Conservation (phyloP, 352 stramenopile genomes). For the Halophytophthora polymorphica region DNA sequence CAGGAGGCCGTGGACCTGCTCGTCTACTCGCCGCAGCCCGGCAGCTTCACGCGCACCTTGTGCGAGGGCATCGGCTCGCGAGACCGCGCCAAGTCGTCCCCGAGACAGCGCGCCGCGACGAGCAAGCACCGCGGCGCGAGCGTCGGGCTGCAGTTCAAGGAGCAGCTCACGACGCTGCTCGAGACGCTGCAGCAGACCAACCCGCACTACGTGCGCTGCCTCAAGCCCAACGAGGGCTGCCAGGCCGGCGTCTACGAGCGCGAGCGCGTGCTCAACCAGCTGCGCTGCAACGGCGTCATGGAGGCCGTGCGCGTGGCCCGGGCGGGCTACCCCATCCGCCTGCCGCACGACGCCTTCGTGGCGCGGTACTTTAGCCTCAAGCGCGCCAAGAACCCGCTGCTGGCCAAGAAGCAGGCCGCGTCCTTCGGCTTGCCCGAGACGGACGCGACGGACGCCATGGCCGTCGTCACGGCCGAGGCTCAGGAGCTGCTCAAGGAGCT, state of each 20-base stretch:
- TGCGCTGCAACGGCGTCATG: slow-evolving; percentile 85
- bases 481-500: slow-evolving; percentile 84
- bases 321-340: slow-evolving; percentile 78
- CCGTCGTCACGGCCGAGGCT: slow-evolving; percentile 42
- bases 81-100: slow-evolving; percentile 47
- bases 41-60: slow-evolving; percentile 68
- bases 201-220: slow-evolving; percentile 86
- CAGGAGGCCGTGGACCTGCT: slow-evolving; percentile 82
- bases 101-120: slow-evolving; percentile 46
- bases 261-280: slow-evolving; percentile 76
- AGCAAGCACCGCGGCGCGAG: slow-evolving; percentile 74
- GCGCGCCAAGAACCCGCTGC: slow-evolving; percentile 41
- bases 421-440: slow-evolving; percentile 47
- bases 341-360: slow-evolving; percentile 74
- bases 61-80: slow-evolving; percentile 57
- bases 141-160: slow-evolving; percentile 87
- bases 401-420: slow-evolving; percentile 27
- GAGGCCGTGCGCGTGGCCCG: slow-evolving; percentile 84
- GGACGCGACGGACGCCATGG: slow-evolving; percentile 36
- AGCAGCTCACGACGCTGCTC: slow-evolving; percentile 69
- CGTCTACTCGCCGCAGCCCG: slow-evolving; percentile 62
- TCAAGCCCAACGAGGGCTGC: slow-evolving; percentile 88
- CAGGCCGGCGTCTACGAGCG: slow-evolving; percentile 54
- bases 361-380: slow-evolving; percentile 75
- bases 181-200: slow-evolving; percentile 71